These are phyloP conservation scores for Vararia minispora DNA, from an alignment of 768 basidiomycete species.

Conservation along the genomic window DNA sequence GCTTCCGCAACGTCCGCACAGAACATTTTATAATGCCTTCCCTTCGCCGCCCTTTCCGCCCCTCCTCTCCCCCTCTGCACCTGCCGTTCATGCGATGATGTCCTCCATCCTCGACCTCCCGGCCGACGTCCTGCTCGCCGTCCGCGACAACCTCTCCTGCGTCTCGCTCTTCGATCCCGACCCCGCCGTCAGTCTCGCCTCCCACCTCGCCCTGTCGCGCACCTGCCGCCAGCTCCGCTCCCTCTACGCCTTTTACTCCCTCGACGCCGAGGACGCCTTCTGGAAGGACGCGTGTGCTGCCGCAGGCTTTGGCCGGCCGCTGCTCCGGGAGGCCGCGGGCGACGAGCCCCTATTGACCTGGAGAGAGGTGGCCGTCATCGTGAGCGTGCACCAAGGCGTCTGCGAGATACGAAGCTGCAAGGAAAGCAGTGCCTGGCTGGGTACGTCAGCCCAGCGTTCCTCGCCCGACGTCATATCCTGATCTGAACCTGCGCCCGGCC, in stretches of 20 bases:
- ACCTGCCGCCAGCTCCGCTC: conserved; percentile 7
- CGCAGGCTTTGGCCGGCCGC: conserved; percentile 12
- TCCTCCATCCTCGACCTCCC: conserved; percentile 10
- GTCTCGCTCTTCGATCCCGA: conserved; percentile 5
- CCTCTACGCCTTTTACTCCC: conserved; percentile 9
- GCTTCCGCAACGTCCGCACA: not conserved
- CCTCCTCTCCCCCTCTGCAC: conserved; percentile 1
- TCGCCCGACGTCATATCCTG: not conserved
- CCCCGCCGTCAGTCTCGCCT: conserved; percentile 7
- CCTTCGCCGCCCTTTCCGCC: conserved; percentile 2
- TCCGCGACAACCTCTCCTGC: conserved; percentile 13
- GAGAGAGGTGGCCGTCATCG: conserved; percentile 10
- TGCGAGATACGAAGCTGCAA: conserved; percentile 15
- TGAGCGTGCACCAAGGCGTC: conserved; percentile 8
- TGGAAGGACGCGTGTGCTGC: conserved; percentile 11
- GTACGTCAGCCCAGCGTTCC: conserved; percentile 8
- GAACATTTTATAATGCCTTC: conserved; percentile 1
- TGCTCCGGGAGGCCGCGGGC: conserved; percentile 11
- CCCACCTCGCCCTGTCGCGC: conserved; percentile 12
- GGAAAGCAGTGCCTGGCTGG: conserved; percentile 11
- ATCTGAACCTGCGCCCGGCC: not conserved
- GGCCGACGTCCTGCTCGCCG: conserved; percentile 11
- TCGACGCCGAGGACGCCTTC: conserved; percentile 9
- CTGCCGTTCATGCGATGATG: not conserved
- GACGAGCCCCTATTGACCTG: conserved; percentile 8